Evolutionary conservation across 2,329 filamentous ascomycete species (phyloP), one percentile per base, ranked within the genome.

Genomic region (Plectosphaerella sp.): DNA sequence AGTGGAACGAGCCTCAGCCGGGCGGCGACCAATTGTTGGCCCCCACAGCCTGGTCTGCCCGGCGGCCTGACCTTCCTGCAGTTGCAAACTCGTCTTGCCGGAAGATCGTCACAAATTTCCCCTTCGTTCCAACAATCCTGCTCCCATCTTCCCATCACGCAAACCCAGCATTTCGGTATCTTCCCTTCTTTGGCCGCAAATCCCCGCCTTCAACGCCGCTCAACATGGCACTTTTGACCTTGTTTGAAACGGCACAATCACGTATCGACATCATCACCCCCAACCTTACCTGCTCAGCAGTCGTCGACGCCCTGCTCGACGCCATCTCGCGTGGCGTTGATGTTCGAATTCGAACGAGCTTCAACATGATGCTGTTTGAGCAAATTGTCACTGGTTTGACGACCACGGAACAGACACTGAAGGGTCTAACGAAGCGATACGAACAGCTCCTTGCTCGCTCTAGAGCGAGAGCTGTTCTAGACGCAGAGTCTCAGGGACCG

Each of bases 301-400:
- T 89, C 0, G 69, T 91, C 0, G 68, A 78, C 1, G 82, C 80
- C 0, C 65, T 95, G 0, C 59, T 87, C 1, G 70, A 70, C 1
- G 86, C 87, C 0, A 69, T 93, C 0, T 59, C 69, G 4, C 78
- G 88, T 1, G 88, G 89, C 1, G 79, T 94, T 11, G 68, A 87
- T 50, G 82, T 95, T 1, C 74, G 74, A 8, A 78, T 92, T 43
- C 73, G 88, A 7, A 91, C 88, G 0, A 86, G 83, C 57, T 77
- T 78, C 53, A 73, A 74, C 14, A 84, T 92, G 75, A 92, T 91
- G 88, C 63, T 88, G 15, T 69, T 89, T 28, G 90, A 95, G 69
- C 90, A 95, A 65, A 72, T 94, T n/a, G 73, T 90, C 22, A 94
- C 89, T 0, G 85, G 88, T 0, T 87, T 87, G 0, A 91, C 86